Base-by-base conservation (phyloP, 2,329 filamentous ascomycete species). In the Colletotrichum euphorbiae region DNA sequence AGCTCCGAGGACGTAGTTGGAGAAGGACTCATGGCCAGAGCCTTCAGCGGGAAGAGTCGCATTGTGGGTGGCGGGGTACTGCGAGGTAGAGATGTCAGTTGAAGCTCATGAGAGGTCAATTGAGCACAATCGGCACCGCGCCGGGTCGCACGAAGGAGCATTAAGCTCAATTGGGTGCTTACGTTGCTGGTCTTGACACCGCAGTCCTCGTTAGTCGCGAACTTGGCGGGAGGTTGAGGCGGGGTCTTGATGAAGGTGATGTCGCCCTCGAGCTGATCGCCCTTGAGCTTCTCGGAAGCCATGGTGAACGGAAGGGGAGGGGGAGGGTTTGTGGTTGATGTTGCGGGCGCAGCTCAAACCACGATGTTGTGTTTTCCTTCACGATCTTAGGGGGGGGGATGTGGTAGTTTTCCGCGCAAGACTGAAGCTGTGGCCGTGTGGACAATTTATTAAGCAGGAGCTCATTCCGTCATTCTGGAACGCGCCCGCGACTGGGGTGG, bases 51-150 rank as follows among this genome's bases (percentile, higher is more conserved):
- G 96, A 48, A 98, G 89, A 72, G 96, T 94, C 55, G 90, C 93
- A 89, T 98, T 98, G 79, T 97, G 93, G 83, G 98, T 98, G 70
- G 93, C 83, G 36, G 93, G 91, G 76, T 89, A 95, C 94, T 97
- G 76, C 69, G 73, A 24, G 55, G 15, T n/a, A 31, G 3, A 67
- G 70, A 45, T 4, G 33, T 69, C n/a, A 71, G 69, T 40, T 31
- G 13, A 12, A n/a, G 24, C 12, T 15, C n/a, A 12, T 42, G 11
- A 5, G 58, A 50, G 46, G 38, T 12, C 61, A 43, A 57, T 70
- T 59, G 61, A 48, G 28, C 11, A 21, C n/a, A 15, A 40, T 15
- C 28, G 9, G 17, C 40, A n/a, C 19, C 17, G 36, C 28, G 64
- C 33, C 15, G 6, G 3, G 21, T 2, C 12, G 4, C 8, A 2